phyloP scores from a whole-genome alignment of 306 rosid species.

The Trichosanthes cucumerina region DNA sequence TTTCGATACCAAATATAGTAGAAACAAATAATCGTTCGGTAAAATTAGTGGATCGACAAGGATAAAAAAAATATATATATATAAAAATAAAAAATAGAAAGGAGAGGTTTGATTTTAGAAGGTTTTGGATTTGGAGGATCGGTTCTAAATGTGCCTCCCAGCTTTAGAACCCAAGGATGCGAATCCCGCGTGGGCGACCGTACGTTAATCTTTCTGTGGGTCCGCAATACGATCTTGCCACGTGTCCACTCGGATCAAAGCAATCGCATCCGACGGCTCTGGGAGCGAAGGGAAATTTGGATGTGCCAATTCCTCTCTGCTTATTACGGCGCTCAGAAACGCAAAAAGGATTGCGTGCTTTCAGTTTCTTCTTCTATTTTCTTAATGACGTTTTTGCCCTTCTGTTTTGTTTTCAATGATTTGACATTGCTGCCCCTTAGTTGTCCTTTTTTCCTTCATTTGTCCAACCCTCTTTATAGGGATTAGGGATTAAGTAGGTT shows the following conservation, averaged over 20 bases:
- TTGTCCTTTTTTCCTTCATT: background rate
- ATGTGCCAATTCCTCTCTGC: background rate
- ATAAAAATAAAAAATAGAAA: background rate
- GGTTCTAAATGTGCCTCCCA: background rate
- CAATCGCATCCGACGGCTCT: background rate
- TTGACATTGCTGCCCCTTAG: background rate
- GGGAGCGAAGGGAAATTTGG: no score
- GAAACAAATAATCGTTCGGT: no score
- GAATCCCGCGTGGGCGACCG: constrained; percentile 3
- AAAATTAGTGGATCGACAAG: no score
- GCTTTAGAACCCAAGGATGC: no score
- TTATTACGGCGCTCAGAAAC: background rate
- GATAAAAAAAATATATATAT: no score
- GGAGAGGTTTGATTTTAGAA: background rate
- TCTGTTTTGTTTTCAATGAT: background rate
- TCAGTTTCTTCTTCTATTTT: background rate
- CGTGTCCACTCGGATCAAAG: background rate
- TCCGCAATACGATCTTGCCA: background rate
- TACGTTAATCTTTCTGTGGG: background rate
- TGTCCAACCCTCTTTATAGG: no score
- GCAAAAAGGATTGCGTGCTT: background rate
- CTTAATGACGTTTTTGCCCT: background rate
- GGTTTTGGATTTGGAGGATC: background rate
- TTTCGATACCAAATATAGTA: no score
- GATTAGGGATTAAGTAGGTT: no score